Evolutionary conservation across 768 basidiomycete species (phyloP).

Genomic region (Fistulinella prunicolor): DNA sequence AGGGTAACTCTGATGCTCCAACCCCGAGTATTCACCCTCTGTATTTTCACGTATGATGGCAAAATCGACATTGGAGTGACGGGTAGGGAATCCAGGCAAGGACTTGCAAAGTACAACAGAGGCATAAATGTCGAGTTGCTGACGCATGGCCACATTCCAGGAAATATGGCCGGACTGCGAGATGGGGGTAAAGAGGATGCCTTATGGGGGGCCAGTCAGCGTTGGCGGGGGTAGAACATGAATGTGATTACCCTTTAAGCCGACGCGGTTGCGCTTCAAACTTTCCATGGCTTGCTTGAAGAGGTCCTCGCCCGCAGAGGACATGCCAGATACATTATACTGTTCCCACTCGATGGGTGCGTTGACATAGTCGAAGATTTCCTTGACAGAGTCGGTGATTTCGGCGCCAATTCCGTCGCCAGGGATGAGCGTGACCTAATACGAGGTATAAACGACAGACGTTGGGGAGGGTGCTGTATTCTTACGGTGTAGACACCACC

Average conservation of each 20-base stretch:
- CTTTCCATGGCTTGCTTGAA: conserved; percentile 99
- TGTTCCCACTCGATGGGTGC: conserved; percentile 99
- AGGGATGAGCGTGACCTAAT: conserved; percentile 91
- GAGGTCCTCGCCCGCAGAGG: conserved; percentile 87
- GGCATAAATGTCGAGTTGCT: conserved; percentile 98
- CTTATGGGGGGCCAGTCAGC: conserved; percentile 39
- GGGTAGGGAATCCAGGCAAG: conserved; percentile 91
- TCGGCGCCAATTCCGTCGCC: conserved; percentile 98
- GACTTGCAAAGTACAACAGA: conserved; percentile 99
- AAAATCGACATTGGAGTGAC: conserved; percentile 96
- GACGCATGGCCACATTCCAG: conserved; percentile 99
- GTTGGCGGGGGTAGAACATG: background rate
- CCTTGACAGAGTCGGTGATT: conserved; percentile 97
- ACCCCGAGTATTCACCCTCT: conserved; percentile 98
- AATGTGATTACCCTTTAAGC: conserved; percentile 79
- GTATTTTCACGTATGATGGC: conserved; percentile 99
- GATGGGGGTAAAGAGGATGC: conserved; percentile 97
- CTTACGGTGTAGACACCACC: conserved; percentile 89
- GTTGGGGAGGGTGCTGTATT: conserved; percentile 6
- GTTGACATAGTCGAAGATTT: conserved; percentile 96
- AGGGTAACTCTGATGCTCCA: conserved; percentile 97
- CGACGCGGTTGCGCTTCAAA: conserved; percentile 95
- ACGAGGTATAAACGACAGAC: conserved; percentile 21
- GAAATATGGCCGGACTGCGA: conserved; percentile 96
- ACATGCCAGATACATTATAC: conserved; percentile 96